Percentiles rank a stretch among this genome's conserved stretches.
phyloP scores from a whole-genome alignment of 2,329 filamentous ascomycete genomes.

The Juglanconis oblonga region DNA sequence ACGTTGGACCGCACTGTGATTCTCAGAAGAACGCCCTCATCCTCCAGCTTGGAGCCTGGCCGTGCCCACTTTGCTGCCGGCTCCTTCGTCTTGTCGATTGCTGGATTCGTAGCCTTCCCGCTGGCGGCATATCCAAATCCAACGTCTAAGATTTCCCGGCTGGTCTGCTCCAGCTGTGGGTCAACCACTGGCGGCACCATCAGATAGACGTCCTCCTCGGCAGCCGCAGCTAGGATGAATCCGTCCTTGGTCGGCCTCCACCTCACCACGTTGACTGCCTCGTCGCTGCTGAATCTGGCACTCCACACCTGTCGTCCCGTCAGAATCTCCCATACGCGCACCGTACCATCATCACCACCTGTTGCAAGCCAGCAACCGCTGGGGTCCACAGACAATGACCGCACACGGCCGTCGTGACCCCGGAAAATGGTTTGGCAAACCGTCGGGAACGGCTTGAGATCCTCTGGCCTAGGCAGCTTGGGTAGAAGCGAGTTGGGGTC shows the following conservation, averaged over 20 bases:
- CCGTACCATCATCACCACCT: constrained; percentile 90
- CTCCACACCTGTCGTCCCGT: constrained; percentile 88
- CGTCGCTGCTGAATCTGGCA: constrained; percentile 72
- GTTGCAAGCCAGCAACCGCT: constrained; percentile 83
- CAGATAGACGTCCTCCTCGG: constrained; percentile 82
- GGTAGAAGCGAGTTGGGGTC: constrained; percentile 90
- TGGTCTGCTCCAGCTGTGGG: constrained; percentile 70
- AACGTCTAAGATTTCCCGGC: constrained; percentile 73
- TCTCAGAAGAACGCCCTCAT: constrained; percentile 75
- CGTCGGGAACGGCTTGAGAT: constrained; percentile 92
- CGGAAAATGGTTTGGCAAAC: constrained; percentile 82
- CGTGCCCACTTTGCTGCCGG: constrained; percentile 80
- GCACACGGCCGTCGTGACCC: constrained; percentile 85
- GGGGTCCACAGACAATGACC: constrained; percentile 81
- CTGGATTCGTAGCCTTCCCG: constrained; percentile 49
- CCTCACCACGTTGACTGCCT: constrained; percentile 78
- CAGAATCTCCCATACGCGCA: constrained; percentile 83
- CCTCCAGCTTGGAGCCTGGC: constrained; percentile 69
- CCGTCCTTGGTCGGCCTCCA: constrained; percentile 86
- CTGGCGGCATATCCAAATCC: constrained; percentile 88
- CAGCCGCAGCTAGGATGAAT: constrained; percentile 77
- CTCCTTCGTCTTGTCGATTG: constrained; percentile 64
- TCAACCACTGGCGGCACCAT: constrained; percentile 72
- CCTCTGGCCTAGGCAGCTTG: constrained; percentile 88
- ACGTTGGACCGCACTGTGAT: constrained; percentile 76